Evolutionary conservation across 148 eudicot species (phyloP).

Genomic region (Diospyros lotus): DNA sequence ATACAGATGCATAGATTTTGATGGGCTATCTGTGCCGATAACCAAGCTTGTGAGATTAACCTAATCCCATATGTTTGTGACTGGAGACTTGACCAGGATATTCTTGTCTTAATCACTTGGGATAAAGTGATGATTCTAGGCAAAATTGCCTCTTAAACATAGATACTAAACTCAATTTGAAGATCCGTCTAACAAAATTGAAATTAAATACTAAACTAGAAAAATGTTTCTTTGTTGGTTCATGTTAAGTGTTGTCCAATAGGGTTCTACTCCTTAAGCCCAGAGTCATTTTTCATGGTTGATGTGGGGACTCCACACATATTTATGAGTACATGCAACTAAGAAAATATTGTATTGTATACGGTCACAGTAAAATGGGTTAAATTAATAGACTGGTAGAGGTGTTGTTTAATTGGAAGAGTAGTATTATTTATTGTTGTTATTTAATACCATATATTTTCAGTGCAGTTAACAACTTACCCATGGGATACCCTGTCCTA

Average conservation of each 20-base stretch:
- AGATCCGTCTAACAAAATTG: background rate
- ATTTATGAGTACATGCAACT: background rate
- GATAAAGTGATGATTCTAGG: background rate
- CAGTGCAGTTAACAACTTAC: conserved; percentile 89
- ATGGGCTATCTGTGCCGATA: background rate
- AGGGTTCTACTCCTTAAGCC: background rate
- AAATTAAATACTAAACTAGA: background rate
- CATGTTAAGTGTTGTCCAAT: background rate
- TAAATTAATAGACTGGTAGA: background rate
- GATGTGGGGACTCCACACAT: background rate
- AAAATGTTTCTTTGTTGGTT: background rate
- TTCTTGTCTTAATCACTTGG: background rate
- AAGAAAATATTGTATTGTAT: background rate
- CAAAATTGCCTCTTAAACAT: background rate
- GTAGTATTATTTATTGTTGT: conserved; percentile 6
- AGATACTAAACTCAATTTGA: background rate
- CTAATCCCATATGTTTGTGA: background rate
- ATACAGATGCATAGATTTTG: background rate
- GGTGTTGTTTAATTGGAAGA: background rate
- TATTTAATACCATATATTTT: conserved; percentile 32
- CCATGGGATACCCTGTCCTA: conserved; percentile 98
- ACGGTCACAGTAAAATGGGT: too few species aligned
- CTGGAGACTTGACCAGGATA: background rate
- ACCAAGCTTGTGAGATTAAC: background rate
- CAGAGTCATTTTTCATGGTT: background rate